phyloP scores from a whole-genome alignment of 225 moss, liverwort and hornwort genomes.

The Pseudisothecium myosuroides region DNA sequence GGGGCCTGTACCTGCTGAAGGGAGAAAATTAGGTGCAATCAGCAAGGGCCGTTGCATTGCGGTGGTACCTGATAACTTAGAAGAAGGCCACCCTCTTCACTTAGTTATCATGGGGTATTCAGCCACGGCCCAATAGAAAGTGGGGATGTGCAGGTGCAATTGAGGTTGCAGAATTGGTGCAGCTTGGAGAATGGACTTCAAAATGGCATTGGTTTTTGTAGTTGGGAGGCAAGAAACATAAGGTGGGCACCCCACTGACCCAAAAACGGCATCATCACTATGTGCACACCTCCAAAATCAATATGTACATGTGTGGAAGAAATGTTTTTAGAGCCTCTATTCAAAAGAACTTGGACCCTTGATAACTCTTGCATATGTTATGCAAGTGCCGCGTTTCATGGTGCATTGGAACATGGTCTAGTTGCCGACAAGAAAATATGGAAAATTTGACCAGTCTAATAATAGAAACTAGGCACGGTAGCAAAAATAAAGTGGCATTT shows the following conservation, averaged over 20 bases:
- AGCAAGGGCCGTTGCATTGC: background rate
- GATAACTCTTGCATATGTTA: background rate
- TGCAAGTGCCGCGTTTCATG: fast-evolving
- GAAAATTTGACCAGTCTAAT: background rate
- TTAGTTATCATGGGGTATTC: background rate
- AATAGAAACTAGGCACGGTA: background rate
- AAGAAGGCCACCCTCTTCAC: background rate
- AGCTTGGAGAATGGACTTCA: background rate
- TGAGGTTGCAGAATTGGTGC: background rate
- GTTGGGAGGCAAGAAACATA: background rate
- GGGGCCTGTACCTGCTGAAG: background rate
- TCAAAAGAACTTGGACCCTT: background rate
- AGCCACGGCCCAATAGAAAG: background rate
- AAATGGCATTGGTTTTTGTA: background rate
- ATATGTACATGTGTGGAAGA: background rate
- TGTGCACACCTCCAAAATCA: too few species aligned
- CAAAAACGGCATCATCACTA: background rate
- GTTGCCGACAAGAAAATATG: background rate
- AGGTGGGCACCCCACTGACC: background rate
- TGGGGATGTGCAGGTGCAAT: background rate
- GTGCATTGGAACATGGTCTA: fast-evolving
- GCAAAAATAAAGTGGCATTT: too few species aligned
- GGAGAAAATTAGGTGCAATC: background rate
- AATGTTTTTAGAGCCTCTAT: fast-evolving
- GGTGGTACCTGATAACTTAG: background rate